These are phyloP conservation scores for Linnemannia elongata DNA, from an alignment of 192 early-diverging fungal species.

Conservation along the genomic window DNA sequence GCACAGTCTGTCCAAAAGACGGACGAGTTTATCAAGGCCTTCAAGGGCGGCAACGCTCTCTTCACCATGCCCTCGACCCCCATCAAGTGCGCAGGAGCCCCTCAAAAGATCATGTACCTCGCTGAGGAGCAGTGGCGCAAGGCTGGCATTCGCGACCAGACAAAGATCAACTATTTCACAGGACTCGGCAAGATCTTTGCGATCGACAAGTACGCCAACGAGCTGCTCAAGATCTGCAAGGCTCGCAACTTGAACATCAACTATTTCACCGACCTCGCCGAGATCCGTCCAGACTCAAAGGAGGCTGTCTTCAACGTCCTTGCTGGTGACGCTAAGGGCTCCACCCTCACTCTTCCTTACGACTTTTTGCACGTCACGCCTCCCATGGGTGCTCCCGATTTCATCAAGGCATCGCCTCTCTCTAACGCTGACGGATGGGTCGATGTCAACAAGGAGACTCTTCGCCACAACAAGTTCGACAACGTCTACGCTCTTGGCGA, in stretches of 20 bases:
- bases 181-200: conserved; percentile 91
- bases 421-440: conserved; percentile 87
- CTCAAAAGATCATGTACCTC: conserved; percentile 90
- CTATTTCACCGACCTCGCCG: conserved; percentile 77
- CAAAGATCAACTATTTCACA: conserved; percentile 81
- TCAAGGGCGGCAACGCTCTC: conserved; percentile 83
- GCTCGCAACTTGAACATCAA: conserved; percentile 79
- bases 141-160: conserved; percentile 74
- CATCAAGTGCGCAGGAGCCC: conserved; percentile 91
- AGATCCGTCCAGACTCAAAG: conserved; percentile 71
- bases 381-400: conserved; percentile 84
- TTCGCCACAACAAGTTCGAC: conserved; percentile 82
- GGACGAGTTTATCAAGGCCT: conserved; percentile 75
- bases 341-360: conserved; percentile 73
- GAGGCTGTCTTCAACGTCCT: conserved; percentile 80
- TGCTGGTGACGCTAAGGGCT: conserved; percentile 69
- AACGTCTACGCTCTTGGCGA: conserved; percentile 90
- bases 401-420: conserved; percentile 77
- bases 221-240: conserved; percentile 75
- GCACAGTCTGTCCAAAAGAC: conserved; percentile 80
- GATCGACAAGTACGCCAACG: conserved; percentile 85
- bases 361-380: conserved; percentile 91
- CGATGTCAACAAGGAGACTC: conserved; percentile 83
- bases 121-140: conserved; percentile 87
- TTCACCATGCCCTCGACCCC: conserved; percentile 92